These are phyloP conservation scores for Diaporthe citri DNA, from an alignment of 2,329 filamentous ascomycete species.

Conservation along the genomic window DNA sequence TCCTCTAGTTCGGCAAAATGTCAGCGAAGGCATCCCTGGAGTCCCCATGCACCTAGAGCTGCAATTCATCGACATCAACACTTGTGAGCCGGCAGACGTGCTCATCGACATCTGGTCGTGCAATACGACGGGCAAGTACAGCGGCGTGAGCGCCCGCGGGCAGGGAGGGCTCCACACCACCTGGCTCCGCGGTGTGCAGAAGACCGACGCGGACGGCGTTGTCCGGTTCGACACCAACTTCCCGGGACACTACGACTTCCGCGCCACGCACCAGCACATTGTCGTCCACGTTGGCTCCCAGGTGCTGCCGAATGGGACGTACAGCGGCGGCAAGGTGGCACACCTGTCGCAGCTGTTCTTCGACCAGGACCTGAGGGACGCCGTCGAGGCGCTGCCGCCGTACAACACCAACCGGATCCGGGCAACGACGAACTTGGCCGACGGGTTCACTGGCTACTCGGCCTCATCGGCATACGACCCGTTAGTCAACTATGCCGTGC, in stretches of 20 bases:
- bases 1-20: slow-evolving; percentile 52
- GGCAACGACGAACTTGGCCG: slow-evolving; percentile 46
- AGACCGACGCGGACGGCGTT: slow-evolving; percentile 60
- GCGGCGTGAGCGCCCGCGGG: slow-evolving; percentile 48
- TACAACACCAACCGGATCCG: slow-evolving; percentile 54
- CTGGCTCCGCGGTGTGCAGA: slow-evolving; percentile 62
- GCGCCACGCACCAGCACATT: slow-evolving; percentile 59
- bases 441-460: slow-evolving; percentile 48
- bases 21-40: slow-evolving; percentile 56
- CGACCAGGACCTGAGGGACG: slow-evolving; percentile 52
- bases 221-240: slow-evolving; percentile 62
- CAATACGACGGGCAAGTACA: slow-evolving; percentile 61
- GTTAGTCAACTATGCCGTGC: slow-evolving; percentile 59
- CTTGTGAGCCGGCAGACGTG: slow-evolving; percentile 55
- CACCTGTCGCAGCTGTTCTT: slow-evolving; percentile 58
- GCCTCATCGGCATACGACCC: slow-evolving; percentile 56
- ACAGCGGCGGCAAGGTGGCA: slow-evolving; percentile 44
- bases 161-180: slow-evolving; percentile 50
- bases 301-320: slow-evolving; percentile 53
- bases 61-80: slow-evolving; percentile 60
- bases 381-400: slow-evolving; percentile 52
- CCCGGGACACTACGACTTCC: slow-evolving; percentile 57
- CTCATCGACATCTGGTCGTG: slow-evolving; percentile 61
- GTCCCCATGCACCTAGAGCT: slow-evolving; percentile 57
- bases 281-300: slow-evolving; percentile 52